These are phyloP conservation scores for Lentinula guzmanii DNA, from an alignment of 768 basidiomycete species.

Conservation along the genomic window DNA sequence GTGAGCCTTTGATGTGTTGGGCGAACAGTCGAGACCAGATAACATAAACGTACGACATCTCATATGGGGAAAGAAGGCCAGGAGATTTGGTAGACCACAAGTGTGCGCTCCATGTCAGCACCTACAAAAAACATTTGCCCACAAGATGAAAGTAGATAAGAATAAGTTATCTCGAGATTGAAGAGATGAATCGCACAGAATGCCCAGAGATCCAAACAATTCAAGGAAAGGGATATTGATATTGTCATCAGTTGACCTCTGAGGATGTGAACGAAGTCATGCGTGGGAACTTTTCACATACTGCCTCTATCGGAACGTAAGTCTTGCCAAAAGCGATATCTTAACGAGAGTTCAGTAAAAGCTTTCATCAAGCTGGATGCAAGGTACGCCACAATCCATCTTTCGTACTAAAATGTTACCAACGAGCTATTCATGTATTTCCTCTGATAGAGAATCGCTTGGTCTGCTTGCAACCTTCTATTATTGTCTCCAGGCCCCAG, in stretches of 20 bases:
- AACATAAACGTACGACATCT: constrained; percentile 33
- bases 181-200: neutral
- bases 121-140: constrained; percentile 40
- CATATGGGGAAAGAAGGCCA: constrained; percentile 18
- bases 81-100: constrained; percentile 36
- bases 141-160: constrained; percentile 38
- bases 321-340: too few relatives aligned
- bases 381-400: too few relatives aligned
- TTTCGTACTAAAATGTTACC: too few relatives aligned
- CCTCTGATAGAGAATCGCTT: too few relatives aligned
- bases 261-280: too few relatives aligned
- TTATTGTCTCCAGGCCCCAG: too few relatives aligned
- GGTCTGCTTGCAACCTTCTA: neutral
- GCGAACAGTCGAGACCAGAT: neutral
- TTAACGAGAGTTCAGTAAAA: too few relatives aligned
- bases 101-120: constrained; percentile 48
- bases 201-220: constrained; percentile 28
- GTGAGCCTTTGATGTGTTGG: constrained; percentile 23
- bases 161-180: neutral
- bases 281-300: too few relatives aligned
- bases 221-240: constrained; percentile 22
- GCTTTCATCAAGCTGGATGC: too few relatives aligned
- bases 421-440: too few relatives aligned
- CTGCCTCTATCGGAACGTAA: too few relatives aligned
- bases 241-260: constrained; percentile 15